Conservation (phyloP, 805 yeast species). For the Yarrowia hollandica region DNA sequence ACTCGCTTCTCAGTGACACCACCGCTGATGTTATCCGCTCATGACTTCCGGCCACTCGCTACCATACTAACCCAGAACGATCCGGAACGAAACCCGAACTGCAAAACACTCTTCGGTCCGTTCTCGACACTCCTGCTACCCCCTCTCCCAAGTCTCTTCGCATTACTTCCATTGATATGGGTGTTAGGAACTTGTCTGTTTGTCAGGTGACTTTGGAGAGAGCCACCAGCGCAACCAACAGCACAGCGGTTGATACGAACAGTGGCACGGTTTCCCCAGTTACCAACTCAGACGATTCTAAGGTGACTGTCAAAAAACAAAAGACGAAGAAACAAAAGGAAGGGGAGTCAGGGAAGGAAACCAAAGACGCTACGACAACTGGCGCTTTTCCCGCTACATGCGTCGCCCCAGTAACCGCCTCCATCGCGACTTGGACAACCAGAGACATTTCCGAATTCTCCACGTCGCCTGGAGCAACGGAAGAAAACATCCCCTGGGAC, state of each 20-base stretch:
- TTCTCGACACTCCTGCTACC: background rate
- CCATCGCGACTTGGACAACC: background rate
- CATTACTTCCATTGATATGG: slow-evolving; percentile 15
- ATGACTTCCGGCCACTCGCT: too few species aligned
- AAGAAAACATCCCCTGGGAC: slow-evolving; percentile 13
- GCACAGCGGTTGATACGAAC: too few species aligned
- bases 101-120: background rate
- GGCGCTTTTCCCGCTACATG: too few species aligned
- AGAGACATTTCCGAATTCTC: slow-evolving; percentile 18
- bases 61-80: slow-evolving; percentile 11
- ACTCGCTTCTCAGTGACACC: too few species aligned
- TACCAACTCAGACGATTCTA: too few species aligned
- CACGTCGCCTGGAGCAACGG: background rate
- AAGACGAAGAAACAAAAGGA: background rate
- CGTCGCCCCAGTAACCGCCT: too few species aligned
- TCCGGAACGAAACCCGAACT: slow-evolving; percentile 17
- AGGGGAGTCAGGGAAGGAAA: background rate
- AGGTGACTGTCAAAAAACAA: too few species aligned
- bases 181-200: slow-evolving; percentile 9
- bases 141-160: background rate
- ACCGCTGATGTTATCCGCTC: too few species aligned
- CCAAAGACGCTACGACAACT: background rate
- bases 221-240: too few species aligned
- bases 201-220: slow-evolving; percentile 7
- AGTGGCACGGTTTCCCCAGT: too few species aligned